These are phyloP conservation scores for Tuber umbilicatum DNA, from an alignment of 495 filamentous ascomycete genomes.

Conservation along the genomic window DNA sequence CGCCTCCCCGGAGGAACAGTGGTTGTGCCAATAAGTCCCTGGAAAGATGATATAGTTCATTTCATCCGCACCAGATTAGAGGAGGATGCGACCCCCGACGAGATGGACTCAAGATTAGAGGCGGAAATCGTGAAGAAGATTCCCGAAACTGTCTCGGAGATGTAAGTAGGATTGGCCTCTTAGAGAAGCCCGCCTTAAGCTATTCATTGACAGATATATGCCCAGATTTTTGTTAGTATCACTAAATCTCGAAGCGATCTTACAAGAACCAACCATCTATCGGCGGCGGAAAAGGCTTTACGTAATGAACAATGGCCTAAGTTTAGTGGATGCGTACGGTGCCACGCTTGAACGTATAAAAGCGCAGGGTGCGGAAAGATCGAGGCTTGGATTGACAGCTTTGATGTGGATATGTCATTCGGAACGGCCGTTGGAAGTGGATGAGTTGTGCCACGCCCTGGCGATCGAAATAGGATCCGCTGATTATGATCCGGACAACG, in stretches of 20 bases:
- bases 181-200: neutral
- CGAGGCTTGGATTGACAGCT: neutral
- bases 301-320: neutral
- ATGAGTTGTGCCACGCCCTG: neutral
- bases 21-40: neutral
- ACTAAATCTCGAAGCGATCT: neutral
- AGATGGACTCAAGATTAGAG: neutral
- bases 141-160: neutral
- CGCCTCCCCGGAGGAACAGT: neutral
- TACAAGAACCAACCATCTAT: neutral
- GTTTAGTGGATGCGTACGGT: neutral
- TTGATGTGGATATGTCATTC: neutral
- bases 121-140: neutral
- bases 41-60: neutral
- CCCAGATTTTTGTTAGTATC: neutral
- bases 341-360: neutral
- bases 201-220: neutral
- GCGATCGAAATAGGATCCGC: neutral
- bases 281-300: neutral
- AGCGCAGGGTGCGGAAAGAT: neutral
- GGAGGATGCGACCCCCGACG: neutral
- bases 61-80: neutral
- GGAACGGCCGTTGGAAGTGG: neutral
- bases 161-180: neutral
- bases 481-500: neutral